These are phyloP conservation scores for Phyllosticta citribraziliensis DNA, from an alignment of 2,329 filamentous ascomycete species.

Conservation along the genomic window DNA sequence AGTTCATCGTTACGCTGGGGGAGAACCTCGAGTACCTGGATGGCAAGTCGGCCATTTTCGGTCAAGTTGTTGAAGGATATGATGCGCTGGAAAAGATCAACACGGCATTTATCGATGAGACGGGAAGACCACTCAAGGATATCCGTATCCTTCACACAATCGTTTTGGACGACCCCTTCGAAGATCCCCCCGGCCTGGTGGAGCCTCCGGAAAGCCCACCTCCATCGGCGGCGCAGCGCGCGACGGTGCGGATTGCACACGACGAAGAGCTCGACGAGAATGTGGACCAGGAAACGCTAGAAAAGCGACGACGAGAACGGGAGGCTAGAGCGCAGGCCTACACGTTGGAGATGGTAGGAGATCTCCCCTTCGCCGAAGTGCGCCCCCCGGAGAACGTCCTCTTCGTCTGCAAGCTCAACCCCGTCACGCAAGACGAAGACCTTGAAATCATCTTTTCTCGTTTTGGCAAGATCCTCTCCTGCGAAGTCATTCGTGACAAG, in stretches of 20 bases:
- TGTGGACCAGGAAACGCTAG: conserved; percentile 68
- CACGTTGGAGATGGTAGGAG: conserved; percentile 95
- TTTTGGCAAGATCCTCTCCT: conserved; percentile 89
- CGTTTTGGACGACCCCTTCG: conserved; percentile 82
- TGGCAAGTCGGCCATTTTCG: conserved; percentile 89
- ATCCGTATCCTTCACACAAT: conserved; percentile 91
- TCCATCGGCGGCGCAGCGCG: conserved; percentile 75
- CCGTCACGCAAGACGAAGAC: conserved; percentile 89
- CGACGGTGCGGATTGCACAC: conserved; percentile 83
- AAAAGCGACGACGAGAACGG: conserved; percentile 71
- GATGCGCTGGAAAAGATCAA: conserved; percentile 93
- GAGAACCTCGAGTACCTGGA: conserved; percentile 86
- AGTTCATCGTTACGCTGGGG: conserved; percentile 87
- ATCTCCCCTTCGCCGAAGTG: conserved; percentile 93
- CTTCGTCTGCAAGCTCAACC: conserved; percentile 97
- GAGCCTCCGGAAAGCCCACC: conserved; percentile 72
- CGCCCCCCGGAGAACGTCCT: conserved; percentile 94
- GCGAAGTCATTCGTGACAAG: conserved; percentile 90
- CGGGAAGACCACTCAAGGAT: conserved; percentile 80
- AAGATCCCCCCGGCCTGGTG: conserved; percentile 66
- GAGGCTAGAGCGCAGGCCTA: conserved; percentile 90
- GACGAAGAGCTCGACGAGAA: conserved; percentile 74
- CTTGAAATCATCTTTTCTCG: conserved; percentile 93
- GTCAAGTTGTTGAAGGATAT: conserved; percentile 91
- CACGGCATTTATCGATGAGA: conserved; percentile 74